Percentiles rank a stretch among this genome's conserved stretches.
Conservation (phyloP, 805 yeast genomes). For the Teunomyces pallodes region DNA sequence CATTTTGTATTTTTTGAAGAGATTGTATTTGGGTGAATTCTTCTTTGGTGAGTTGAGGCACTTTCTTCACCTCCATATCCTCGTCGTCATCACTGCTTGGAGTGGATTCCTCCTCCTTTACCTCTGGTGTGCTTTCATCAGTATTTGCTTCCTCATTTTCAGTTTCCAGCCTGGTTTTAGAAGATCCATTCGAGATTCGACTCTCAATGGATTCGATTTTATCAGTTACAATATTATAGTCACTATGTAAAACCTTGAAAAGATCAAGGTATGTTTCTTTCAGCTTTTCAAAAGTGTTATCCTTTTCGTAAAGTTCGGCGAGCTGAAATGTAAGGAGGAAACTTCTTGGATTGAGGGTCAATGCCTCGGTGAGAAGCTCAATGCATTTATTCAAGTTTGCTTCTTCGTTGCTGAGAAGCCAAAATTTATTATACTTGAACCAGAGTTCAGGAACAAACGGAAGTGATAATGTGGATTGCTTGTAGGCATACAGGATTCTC, state of each 20-base stretch:
- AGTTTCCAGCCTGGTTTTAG: slow-evolving; percentile 4
- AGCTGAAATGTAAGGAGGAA: slow-evolving; percentile 62
- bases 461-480: slow-evolving; percentile 60
- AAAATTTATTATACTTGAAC: slow-evolving; percentile 57
- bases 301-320: slow-evolving; percentile 68
- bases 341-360: slow-evolving; percentile 67
- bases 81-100: slow-evolving; percentile 12
- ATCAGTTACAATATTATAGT: slow-evolving; percentile 27
- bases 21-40: slow-evolving; percentile 14
- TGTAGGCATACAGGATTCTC: slow-evolving; percentile 70
- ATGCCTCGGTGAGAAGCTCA: slow-evolving; percentile 52
- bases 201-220: slow-evolving; percentile 21
- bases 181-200: slow-evolving; percentile 7
- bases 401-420: slow-evolving; percentile 30
- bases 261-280: slow-evolving; percentile 49
- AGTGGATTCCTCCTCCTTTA: not conserved
- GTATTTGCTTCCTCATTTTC: slow-evolving; percentile 5
- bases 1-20: slow-evolving; percentile 20
- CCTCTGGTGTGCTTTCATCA: not conserved
- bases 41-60: slow-evolving; percentile 14
- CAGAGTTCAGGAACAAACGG: slow-evolving; percentile 73
- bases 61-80: slow-evolving; percentile 12
- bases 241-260: slow-evolving; percentile 42
- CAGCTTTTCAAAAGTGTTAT: slow-evolving; percentile 49
- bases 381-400: slow-evolving; percentile 41